These are phyloP conservation scores for Apiosordaria backusii DNA, from an alignment of 495 filamentous ascomycete genomes.

Conservation along the genomic window DNA sequence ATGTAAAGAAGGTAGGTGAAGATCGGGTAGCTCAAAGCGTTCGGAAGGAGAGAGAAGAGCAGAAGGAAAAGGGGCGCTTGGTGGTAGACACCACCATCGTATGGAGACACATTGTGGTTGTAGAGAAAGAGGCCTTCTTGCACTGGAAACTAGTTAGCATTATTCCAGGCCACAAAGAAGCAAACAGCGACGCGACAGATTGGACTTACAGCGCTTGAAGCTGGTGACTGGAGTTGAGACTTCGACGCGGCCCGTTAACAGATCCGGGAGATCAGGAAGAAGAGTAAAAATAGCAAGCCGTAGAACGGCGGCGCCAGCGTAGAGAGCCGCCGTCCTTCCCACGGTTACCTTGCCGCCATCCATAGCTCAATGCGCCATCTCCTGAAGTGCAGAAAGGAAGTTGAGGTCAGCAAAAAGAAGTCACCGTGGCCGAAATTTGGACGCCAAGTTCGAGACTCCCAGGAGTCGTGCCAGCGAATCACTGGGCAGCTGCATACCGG, in stretches of 20 bases:
- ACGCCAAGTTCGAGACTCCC: constrained; percentile 5
- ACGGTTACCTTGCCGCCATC: constrained; percentile 44
- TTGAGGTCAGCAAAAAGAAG: constrained; percentile 1
- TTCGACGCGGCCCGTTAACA: constrained; percentile 89
- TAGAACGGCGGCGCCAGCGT: constrained; percentile 69
- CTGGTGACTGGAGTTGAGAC: constrained; percentile 95
- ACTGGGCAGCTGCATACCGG: constrained; percentile 13
- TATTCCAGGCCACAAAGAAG: background rate
- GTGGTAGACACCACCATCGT: constrained; percentile 96
- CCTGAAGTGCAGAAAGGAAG: constrained; percentile 13
- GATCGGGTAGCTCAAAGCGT: constrained; percentile 58
- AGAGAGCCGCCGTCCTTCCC: constrained; percentile 68
- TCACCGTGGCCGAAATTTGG: constrained; percentile 11
- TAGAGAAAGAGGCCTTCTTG: constrained; percentile 97
- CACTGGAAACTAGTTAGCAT: constrained; percentile 49
- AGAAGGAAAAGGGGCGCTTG: constrained; percentile 93
- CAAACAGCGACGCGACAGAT: background rate
- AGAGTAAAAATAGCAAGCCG: constrained; percentile 74
- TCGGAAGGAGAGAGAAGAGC: constrained; percentile 81
- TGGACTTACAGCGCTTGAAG: constrained; percentile 84
- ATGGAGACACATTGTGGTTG: constrained; percentile 92
- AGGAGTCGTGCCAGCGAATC: constrained; percentile 20
- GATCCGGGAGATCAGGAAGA: constrained; percentile 80
- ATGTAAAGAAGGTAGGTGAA: constrained; percentile 79
- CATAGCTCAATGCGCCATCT: constrained; percentile 43